Conservation (phyloP, 768 basidiomycete genomes). For the Flagelloscypha sp. region DNA sequence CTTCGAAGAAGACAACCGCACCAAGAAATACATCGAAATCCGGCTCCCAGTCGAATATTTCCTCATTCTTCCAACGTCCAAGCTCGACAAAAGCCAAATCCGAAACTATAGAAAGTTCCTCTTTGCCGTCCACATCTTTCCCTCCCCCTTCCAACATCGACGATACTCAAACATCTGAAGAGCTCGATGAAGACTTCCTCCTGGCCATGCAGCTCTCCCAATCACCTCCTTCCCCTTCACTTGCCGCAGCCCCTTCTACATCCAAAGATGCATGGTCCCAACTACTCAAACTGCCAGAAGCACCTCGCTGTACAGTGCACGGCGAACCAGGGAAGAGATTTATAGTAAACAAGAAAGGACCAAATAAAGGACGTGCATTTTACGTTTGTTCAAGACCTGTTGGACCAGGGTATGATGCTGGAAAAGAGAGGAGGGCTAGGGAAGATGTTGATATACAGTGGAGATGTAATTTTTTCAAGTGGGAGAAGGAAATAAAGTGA, state of each 20-base stretch:
- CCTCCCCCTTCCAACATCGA: slow-evolving; percentile 14
- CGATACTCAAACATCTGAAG: too few relatives aligned
- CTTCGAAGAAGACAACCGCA: slow-evolving; percentile 21
- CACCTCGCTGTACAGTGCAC: slow-evolving; percentile 67
- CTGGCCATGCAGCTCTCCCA: slow-evolving; percentile 44
- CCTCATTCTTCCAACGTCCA: slow-evolving; percentile 16
- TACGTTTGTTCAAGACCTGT: slow-evolving; percentile 83
- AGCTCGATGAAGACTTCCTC: slow-evolving; percentile 45
- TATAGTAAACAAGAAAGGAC: slow-evolving; percentile 79
- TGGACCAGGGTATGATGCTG: slow-evolving; percentile 84
- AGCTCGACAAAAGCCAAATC: slow-evolving; percentile 3
- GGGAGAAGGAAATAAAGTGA: slow-evolving; percentile 68
- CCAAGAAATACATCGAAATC: slow-evolving; percentile 19
- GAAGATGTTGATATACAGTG: slow-evolving; percentile 74
- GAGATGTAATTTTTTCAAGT: slow-evolving; percentile 79
- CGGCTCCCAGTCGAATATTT: slow-evolving; percentile 18
- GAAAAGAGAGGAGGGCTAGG: slow-evolving; percentile 55
- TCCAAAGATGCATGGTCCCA: slow-evolving; percentile 49
- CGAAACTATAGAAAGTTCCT: slow-evolving; percentile 5
- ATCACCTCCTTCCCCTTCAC: slow-evolving; percentile 13
- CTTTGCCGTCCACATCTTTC: slow-evolving; percentile 16
- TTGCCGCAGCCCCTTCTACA: slow-evolving; percentile 16
- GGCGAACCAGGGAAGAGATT: slow-evolving; percentile 68
- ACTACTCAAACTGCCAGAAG: slow-evolving; percentile 58
- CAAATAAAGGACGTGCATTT: slow-evolving; percentile 80